Evolutionary conservation across 768 basidiomycete genomes (phyloP).

Genomic region (Gymnopilus dilepis): DNA sequence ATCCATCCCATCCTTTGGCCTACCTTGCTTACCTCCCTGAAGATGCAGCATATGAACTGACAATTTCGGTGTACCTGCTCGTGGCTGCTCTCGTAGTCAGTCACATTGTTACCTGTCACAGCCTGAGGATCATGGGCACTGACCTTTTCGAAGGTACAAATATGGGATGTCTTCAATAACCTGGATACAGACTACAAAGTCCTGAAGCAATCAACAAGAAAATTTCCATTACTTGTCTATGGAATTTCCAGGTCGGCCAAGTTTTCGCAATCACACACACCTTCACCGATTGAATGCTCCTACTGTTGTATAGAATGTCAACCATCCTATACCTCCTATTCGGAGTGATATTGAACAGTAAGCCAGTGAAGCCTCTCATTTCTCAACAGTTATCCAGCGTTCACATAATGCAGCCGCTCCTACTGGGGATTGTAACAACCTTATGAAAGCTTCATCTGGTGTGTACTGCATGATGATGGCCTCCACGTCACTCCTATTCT

Average conservation of each 20-base stretch:
- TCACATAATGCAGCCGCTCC: not conserved
- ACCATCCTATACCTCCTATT: conserved; percentile 11
- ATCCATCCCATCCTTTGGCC: too few relatives aligned
- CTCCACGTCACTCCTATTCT: conserved; percentile 25
- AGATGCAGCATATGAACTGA: too few relatives aligned
- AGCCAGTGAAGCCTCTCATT: not conserved
- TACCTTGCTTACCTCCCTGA: too few relatives aligned
- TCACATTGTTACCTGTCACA: not conserved
- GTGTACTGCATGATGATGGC: conserved; percentile 1
- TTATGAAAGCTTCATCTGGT: not conserved
- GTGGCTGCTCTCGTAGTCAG: not conserved
- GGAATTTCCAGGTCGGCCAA: conserved; percentile 32
- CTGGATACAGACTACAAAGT: conserved; percentile 27
- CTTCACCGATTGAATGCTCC: too few relatives aligned
- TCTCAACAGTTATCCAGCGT: too few relatives aligned
- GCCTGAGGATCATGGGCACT: not conserved
- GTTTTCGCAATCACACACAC: not conserved
- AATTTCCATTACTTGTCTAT: conserved; percentile 30
- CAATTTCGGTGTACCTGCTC: too few relatives aligned
- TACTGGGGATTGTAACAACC: not conserved
- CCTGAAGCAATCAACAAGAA: conserved; percentile 21
- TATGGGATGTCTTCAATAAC: conserved; percentile 36
- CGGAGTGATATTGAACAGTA: not conserved
- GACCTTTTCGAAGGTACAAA: conserved; percentile 18
- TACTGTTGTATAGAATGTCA: conserved; percentile 3